phyloP scores from a whole-genome alignment of 2,329 filamentous ascomycete genomes.

The Thermomyces lanuginosus region DNA sequence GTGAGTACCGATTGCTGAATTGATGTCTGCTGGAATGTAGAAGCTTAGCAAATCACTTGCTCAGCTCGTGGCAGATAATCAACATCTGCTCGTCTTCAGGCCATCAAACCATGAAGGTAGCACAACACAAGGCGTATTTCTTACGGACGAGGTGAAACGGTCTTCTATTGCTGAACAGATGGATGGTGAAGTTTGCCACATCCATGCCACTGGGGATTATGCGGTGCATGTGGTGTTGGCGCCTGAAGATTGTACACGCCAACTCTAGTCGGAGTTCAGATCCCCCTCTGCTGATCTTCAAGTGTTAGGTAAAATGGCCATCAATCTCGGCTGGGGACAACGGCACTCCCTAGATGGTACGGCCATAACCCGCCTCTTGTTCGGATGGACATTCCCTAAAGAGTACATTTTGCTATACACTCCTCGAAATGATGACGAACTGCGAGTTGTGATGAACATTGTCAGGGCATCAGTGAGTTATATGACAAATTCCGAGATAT shows the following conservation, averaged over 20 bases:
- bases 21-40: background rate
- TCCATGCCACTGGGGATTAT: conserved; percentile 2
- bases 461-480: conserved; percentile 18
- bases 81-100: background rate
- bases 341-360: conserved; percentile 1
- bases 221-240: conserved; percentile 2
- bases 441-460: conserved; percentile 16
- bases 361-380: background rate
- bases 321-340: conserved; percentile 1
- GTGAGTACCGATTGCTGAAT: background rate
- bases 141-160: background rate
- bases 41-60: background rate
- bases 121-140: conserved; percentile 1
- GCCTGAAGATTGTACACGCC: conserved; percentile 2
- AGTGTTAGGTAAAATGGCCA: background rate
- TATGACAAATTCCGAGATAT: conserved; percentile 12
- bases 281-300: too few relatives aligned
- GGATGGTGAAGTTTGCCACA: conserved; percentile 1
- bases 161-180: background rate
- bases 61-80: background rate
- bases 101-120: background rate
- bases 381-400: conserved; percentile 1
- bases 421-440: conserved; percentile 16
- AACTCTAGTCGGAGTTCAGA: too few relatives aligned
- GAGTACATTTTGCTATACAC: conserved; percentile 22